Base-by-base conservation (phyloP, 352 stramenopile genomes). In the Phytophthora foliorum region DNA sequence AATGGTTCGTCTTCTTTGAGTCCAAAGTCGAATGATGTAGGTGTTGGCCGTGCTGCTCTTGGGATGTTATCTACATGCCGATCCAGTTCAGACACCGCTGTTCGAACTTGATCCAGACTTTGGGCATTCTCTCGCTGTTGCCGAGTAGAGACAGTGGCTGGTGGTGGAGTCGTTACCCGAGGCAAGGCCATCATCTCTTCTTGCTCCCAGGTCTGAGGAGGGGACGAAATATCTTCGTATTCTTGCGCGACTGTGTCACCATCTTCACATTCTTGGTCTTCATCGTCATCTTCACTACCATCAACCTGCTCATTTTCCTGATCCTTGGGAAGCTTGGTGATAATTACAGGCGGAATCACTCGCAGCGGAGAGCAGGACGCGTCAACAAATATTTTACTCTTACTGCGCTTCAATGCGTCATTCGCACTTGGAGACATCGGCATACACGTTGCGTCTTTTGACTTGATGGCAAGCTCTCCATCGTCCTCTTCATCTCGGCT, bases 331-430 rank as follows among this genome's bases (percentile, higher is more conserved):
- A 59, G 8, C 6, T 55, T 58, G 7, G 42, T 55, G 13, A 66
- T 62, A 31, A 63, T 56, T 10, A 27, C 60, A 6, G 66, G 24
- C 9, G 69, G 72, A 51, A 77, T 63, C 29, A 67, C 45, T 31
- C 57, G 62, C 32, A 77, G 34, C 31, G 63, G 72, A 57, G 72
- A 78, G 54, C 71, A 78, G 3, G 66, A 78, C 3, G 66, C 66
- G 51, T 78, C 71, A 11, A 63, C 60, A 6, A 75, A 55, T 17
- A 62, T 58, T 63, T 69, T 75, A 19, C 45, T 56, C 19, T 29
- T 62, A 25, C 41, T 67, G 2, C 55, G 49, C 48, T 67, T 74
- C 21, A 74, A 48, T 24, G 5, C 32, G n/a, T 63, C 50, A 17
- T n/a, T 50, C 3, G 19, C 2, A 16, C 16, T 14, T 31, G 68